These are phyloP conservation scores for Aspergillus bombycis DNA, from an alignment of 2,329 filamentous ascomycete genomes.

Conservation along the genomic window DNA sequence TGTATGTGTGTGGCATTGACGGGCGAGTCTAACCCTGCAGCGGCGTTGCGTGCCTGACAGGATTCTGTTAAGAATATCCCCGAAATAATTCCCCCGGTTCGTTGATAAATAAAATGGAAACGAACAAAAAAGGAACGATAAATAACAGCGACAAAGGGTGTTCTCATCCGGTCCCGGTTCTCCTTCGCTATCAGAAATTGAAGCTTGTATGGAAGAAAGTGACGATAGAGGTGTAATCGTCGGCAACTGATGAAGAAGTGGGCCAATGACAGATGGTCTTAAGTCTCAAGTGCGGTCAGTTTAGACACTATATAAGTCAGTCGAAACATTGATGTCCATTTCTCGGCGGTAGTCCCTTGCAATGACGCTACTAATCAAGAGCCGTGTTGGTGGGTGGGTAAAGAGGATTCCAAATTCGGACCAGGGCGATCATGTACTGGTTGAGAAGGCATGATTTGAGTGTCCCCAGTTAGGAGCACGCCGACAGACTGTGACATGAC, in stretches of 20 bases:
- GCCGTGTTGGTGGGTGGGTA: background rate
- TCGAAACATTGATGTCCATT: background rate
- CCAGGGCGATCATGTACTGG: conserved; percentile 1
- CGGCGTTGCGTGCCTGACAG: conserved; percentile 21
- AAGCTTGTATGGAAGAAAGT: background rate
- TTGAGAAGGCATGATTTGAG: background rate
- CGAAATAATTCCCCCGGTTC: conserved; percentile 7
- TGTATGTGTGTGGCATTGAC: conserved; percentile 27
- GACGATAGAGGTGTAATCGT: background rate
- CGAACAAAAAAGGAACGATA: background rate
- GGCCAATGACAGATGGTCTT: background rate
- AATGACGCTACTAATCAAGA: background rate
- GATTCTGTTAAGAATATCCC: conserved; percentile 17
- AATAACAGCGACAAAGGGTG: background rate
- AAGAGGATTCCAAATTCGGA: conserved; percentile 2
- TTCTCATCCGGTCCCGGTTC: too few relatives aligned
- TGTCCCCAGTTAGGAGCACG: background rate
- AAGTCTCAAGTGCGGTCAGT: background rate
- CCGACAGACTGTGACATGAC: background rate
- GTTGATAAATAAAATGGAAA: background rate
- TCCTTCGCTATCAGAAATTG: background rate
- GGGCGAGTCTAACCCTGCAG: conserved; percentile 16
- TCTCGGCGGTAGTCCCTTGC: background rate
- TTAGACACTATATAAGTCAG: background rate
- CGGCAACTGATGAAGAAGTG: background rate